Evolutionary conservation across 164 flowering plant species (phyloP).

Genomic region (grape (Vitis vinifera)): DNA sequence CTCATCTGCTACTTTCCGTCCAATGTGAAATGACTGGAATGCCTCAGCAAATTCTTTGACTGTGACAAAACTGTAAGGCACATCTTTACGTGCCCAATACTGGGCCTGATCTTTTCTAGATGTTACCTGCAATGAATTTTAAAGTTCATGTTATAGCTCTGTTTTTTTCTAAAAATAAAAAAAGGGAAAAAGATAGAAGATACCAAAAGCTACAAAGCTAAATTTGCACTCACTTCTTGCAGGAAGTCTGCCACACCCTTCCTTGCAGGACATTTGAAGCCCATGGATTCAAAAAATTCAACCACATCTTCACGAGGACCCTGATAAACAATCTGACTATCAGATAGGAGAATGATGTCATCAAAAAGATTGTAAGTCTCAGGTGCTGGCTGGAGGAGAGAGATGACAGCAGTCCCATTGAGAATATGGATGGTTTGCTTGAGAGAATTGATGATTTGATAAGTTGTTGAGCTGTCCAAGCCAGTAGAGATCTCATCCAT

Average conservation of each 20-base stretch:
- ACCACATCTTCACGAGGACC: slow-evolving; percentile 50
- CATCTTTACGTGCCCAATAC: slow-evolving; percentile 51
- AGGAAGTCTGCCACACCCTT: slow-evolving; percentile 41
- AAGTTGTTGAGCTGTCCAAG: slow-evolving; percentile 65
- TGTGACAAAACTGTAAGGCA: slow-evolving; percentile 43
- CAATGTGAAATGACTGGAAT: slow-evolving; percentile 54
- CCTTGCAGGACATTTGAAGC: slow-evolving; percentile 38
- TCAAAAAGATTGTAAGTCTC: slow-evolving; percentile 53
- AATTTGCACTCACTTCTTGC: slow-evolving; percentile 25
- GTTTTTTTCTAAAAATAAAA: too few species aligned
- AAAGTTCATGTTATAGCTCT: too few species aligned
- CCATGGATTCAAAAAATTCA: slow-evolving; percentile 29
- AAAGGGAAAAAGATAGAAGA: too few species aligned
- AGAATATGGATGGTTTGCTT: slow-evolving; percentile 47
- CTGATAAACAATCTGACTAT: slow-evolving; percentile 46
- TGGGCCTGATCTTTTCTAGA: slow-evolving; percentile 68
- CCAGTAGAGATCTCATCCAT: slow-evolving; percentile 49
- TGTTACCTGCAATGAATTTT: slow-evolving; percentile 41
- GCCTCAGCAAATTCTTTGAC: slow-evolving; percentile 52
- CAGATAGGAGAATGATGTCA: slow-evolving; percentile 41
- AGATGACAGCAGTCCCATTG: slow-evolving; percentile 41
- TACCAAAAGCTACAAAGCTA: neutral
- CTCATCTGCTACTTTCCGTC: slow-evolving; percentile 40
- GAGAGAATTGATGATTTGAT: slow-evolving; percentile 51
- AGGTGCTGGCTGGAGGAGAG: slow-evolving; percentile 63